Base-by-base conservation (phyloP, 2,329 filamentous ascomycete genomes). In the Fusarium bulbicola region DNA sequence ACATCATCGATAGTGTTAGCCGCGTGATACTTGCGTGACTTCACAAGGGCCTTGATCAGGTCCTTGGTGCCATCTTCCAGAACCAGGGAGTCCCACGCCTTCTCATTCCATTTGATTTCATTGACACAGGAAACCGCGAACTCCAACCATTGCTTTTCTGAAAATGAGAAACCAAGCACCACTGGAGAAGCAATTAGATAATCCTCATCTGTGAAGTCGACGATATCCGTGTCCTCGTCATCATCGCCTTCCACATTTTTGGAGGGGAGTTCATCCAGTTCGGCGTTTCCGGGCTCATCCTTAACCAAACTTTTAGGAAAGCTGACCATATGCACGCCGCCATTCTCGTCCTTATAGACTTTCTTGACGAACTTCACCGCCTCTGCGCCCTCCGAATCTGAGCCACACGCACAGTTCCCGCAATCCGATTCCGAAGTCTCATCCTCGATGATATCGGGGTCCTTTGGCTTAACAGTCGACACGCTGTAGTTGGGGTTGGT, bases 61-160 rank as follows among this genome's bases (percentile, higher is more conserved):
- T 88, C 87, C 76, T 91, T 90, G 24, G 86, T 90, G 73, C 87
- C 86, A 6, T 85, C 80, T 75, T 89, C 85, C 0, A 97, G 86
- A 2, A 97, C 94, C 36, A 97, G 86, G 0, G 92, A 95, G 54
- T 93, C 90, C 82, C 96, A 97, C 0, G 95, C 95, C 20, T 90
- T 87, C 46, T 93, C 90, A 77, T 97, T 95, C 93, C 93, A 97
- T 40, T 91, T 87, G 70, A 97, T 95, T 8, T 97, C 92, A 49
- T 89, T 88, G 70, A 97, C 88, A 2, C 92, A 91, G 0, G 92
- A 93, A 26, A 98, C 91, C 1, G 91, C 91, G 76, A 97, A 94
- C 80, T 97, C 94, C 1, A 97, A 88, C 95, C 95, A 98, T 15
- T 94, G 86, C 82, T 97, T 97, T 82, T 97, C 94, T 2, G 90